Evolutionary conservation across 2,329 filamentous ascomycete species (phyloP).

Genomic region (Cladorrhinum sp.): DNA sequence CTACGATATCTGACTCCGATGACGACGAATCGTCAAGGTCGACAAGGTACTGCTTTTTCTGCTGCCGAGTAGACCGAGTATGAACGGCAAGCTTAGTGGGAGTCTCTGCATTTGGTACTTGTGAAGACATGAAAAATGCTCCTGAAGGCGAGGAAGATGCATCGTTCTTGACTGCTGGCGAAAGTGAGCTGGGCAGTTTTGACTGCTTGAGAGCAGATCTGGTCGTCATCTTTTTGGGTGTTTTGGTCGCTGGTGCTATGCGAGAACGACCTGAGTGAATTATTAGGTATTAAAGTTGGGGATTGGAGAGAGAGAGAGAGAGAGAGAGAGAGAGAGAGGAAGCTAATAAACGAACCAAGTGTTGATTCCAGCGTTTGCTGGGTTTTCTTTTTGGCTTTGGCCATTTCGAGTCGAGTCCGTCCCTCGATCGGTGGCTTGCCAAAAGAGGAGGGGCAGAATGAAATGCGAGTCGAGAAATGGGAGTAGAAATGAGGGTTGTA

Average conservation of each 20-base stretch:
- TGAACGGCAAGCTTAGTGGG: neutral
- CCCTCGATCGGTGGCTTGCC: neutral
- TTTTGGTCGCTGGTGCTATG: conserved; percentile 9
- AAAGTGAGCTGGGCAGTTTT: neutral
- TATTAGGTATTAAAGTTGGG: neutral
- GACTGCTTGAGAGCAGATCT: neutral
- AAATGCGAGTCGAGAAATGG: too few relatives aligned
- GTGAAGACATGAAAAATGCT: neutral
- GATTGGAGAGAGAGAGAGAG: too few relatives aligned
- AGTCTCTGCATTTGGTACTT: neutral
- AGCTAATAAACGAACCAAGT: conserved; percentile 22
- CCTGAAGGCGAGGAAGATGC: neutral
- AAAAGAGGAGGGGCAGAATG: too few relatives aligned
- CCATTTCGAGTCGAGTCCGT: conserved; percentile 13
- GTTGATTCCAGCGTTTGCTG: conserved; percentile 29
- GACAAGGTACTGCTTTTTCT: neutral
- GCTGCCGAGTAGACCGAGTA: neutral
- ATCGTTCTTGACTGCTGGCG: neutral
- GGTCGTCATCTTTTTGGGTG: conserved; percentile 9
- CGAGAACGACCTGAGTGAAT: conserved; percentile 18
- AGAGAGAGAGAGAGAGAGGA: too few relatives aligned
- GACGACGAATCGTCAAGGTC: neutral
- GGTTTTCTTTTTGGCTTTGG: conserved; percentile 13
- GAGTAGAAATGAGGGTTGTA: too few relatives aligned
- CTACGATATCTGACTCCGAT: neutral